Conservation (phyloP, 192 early-diverging fungal species). For the Gaertneriomyces sp. region DNA sequence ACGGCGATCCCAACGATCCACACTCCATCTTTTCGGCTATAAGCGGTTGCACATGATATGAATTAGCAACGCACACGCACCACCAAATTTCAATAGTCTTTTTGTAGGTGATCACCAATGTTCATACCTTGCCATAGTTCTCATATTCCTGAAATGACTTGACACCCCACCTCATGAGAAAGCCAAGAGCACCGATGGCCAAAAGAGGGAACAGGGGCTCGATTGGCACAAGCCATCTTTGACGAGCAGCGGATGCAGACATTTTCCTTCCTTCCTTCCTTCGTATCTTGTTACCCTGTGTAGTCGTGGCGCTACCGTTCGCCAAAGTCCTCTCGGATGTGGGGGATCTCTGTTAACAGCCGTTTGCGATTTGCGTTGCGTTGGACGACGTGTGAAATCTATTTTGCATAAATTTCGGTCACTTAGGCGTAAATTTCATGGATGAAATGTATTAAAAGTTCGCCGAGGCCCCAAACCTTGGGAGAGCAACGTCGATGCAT, state of each 20-base stretch:
- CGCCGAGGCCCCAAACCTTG: too few relatives aligned
- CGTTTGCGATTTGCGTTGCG: too few relatives aligned
- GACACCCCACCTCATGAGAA: slow-evolving; percentile 27
- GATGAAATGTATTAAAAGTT: too few relatives aligned
- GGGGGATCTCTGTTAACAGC: too few relatives aligned
- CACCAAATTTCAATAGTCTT: background rate
- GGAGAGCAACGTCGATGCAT: too few relatives aligned
- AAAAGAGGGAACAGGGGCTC: slow-evolving; percentile 41
- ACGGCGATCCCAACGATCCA: slow-evolving; percentile 53
- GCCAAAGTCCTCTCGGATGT: too few relatives aligned
- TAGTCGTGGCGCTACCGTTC: too few relatives aligned
- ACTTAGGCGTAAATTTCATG: too few relatives aligned
- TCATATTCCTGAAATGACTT: slow-evolving; percentile 39
- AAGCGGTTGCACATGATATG: background rate
- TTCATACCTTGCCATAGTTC: slow-evolving; percentile 46
- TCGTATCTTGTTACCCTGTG: too few relatives aligned
- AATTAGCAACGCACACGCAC: background rate
- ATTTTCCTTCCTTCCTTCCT: background rate
- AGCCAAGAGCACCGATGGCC: slow-evolving; percentile 32
- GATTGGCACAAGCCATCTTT: slow-evolving; percentile 32
- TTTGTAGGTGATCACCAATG: background rate
- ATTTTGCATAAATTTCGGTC: too few relatives aligned
- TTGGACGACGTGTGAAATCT: too few relatives aligned
- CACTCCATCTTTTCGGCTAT: slow-evolving; percentile 51
- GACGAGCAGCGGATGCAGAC: slow-evolving; percentile 5